These are phyloP conservation scores for Fusarium sp. DNA, from an alignment of 2,329 filamentous ascomycete genomes.

Conservation along the genomic window DNA sequence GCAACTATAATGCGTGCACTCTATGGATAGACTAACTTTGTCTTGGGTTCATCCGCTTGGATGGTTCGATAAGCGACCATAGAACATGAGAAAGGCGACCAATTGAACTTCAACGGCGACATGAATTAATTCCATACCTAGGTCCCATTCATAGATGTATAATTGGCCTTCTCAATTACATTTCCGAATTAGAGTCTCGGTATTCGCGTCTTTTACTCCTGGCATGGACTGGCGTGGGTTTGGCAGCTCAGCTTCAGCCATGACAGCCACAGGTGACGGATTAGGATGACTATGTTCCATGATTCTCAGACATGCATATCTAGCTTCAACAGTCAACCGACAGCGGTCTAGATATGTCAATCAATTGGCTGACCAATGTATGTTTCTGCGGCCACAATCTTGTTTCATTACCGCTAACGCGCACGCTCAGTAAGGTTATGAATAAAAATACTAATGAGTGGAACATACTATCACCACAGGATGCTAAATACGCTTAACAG, in stretches of 20 bases:
- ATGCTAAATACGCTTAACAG: too few species aligned
- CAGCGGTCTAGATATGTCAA: rapidly evolving
- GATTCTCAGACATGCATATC: not conserved
- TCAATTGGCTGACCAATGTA: too few species aligned
- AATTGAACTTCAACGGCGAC: not conserved
- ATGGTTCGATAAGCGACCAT: not conserved
- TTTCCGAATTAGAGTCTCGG: not conserved
- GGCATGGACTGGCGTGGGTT: not conserved
- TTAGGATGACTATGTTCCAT: not conserved
- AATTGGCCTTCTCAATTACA: too few species aligned
- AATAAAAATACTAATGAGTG: too few species aligned
- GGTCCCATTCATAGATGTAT: not conserved
- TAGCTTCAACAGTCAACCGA: not conserved
- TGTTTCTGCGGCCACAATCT: rapidly evolving
- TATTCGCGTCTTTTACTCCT: not conserved
- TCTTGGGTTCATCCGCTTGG: not conserved
- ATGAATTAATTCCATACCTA: too few species aligned
- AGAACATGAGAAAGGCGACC: not conserved
- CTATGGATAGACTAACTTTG: not conserved
- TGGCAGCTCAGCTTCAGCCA: not conserved
- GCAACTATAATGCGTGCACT: not conserved
- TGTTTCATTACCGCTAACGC: too few species aligned
- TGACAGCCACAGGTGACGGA: not conserved
- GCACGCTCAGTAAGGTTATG: too few species aligned
- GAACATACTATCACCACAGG: too few species aligned